Evolutionary conservation across 371 early-diverging fungal species (phyloP).

Genomic region (Furculomyces boomerangus): DNA sequence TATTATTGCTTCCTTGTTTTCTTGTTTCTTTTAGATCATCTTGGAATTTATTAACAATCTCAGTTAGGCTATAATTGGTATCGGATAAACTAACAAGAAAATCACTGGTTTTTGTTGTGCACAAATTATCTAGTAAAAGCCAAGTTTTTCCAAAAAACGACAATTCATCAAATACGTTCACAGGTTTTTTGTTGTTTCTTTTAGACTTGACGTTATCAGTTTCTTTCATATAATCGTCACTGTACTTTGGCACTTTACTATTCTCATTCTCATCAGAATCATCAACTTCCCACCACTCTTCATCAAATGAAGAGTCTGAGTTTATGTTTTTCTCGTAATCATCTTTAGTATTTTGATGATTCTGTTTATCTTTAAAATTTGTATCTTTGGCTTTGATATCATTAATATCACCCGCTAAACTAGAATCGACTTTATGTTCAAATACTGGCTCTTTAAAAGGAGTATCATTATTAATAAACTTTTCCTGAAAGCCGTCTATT

Average conservation of each 20-base stretch:
- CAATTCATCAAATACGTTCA: too few relatives aligned
- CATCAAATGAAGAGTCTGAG: background rate
- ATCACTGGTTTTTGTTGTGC: background rate
- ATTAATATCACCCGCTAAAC: too few relatives aligned
- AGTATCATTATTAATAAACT: too few relatives aligned
- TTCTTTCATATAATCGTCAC: background rate
- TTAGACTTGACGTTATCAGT: background rate
- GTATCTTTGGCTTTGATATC: too few relatives aligned
- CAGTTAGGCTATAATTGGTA: too few relatives aligned
- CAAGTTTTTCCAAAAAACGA: background rate
- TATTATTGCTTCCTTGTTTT: background rate
- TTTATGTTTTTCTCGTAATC: background rate
- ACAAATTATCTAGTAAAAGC: background rate
- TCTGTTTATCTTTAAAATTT: too few relatives aligned
- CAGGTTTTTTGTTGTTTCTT: too few relatives aligned
- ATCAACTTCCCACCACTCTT: background rate
- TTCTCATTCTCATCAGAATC: background rate
- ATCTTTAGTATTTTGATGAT: too few relatives aligned
- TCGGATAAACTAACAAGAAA: background rate
- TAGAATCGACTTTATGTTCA: too few relatives aligned
- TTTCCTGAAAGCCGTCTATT: too few relatives aligned
- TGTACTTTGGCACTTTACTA: background rate
- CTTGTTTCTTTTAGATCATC: background rate
- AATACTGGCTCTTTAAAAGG: too few relatives aligned
- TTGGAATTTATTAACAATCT: background rate